These are phyloP conservation scores for Juncus effusus DNA, from an alignment of 176 grass and related monocot genomes.

Conservation along the genomic window DNA sequence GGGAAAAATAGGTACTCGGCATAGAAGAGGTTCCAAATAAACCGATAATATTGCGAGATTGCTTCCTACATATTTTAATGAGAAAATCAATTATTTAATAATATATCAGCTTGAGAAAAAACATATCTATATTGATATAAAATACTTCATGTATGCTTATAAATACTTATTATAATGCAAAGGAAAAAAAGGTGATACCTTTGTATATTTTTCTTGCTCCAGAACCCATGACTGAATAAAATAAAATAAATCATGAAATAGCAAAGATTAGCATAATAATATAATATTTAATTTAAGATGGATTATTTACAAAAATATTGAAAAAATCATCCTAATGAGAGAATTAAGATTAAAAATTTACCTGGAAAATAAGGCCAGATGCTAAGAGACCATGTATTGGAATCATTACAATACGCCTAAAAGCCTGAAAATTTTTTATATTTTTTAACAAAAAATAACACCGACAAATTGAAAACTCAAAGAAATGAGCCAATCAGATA, in stretches of 20 bases:
- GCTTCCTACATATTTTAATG: conserved; percentile 57
- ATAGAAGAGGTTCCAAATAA: conserved; percentile 98
- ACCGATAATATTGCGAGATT: conserved; percentile 78
- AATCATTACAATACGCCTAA: conserved; percentile 72
- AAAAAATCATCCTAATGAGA: neutral
- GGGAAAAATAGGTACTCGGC: conserved; percentile 86
- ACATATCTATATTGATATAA: neutral
- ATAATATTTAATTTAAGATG: neutral
- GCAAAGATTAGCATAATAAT: conserved; percentile 26
- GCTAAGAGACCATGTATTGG: conserved; percentile 68
- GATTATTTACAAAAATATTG: conserved; percentile 1
- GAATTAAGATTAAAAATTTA: conserved; percentile 28
- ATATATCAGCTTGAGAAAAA: neutral
- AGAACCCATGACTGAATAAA: conserved; percentile 71
- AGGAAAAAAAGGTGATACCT: conserved; percentile 39
- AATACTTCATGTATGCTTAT: neutral
- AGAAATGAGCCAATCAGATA: conserved; percentile 13
- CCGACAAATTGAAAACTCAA: neutral
- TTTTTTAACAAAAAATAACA: conserved; percentile 2
- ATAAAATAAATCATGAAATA: conserved; percentile 19
- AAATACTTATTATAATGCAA: neutral
- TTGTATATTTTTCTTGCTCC: conserved; percentile 80
- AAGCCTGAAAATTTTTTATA: conserved; percentile 55
- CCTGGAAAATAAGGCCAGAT: conserved; percentile 79
- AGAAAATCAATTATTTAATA: conserved; percentile 2